Percentiles rank a stretch among this genome's conserved stretches.
These are phyloP conservation scores for Chondrostereum purpureum DNA, from an alignment of 1,284 basidiomycete genomes.

Conservation along the genomic window DNA sequence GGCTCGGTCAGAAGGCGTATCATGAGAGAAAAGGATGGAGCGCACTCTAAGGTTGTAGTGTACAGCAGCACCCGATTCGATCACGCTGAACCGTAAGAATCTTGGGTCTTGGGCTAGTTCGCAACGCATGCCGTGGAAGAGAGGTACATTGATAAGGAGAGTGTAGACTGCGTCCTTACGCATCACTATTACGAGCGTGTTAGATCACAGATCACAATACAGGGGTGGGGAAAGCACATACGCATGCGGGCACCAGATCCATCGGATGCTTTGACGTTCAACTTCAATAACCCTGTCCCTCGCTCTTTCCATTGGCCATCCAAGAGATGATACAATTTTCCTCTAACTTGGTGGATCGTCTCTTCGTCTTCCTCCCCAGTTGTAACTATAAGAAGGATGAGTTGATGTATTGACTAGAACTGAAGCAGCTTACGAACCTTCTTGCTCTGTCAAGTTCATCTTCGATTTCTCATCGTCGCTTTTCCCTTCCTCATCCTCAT, in stretches of 20 bases:
- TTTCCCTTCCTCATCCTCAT: slow-evolving; percentile 41
- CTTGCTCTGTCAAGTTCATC: slow-evolving; percentile 56
- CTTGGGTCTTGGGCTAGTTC: slow-evolving; percentile 72
- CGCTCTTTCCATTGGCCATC: slow-evolving; percentile 80
- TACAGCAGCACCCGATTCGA: slow-evolving; percentile 57
- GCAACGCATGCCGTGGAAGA: slow-evolving; percentile 85
- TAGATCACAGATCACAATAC: not conserved
- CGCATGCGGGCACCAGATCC: slow-evolving; percentile 70
- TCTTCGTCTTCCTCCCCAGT: slow-evolving; percentile 94
- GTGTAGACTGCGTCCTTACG: slow-evolving; percentile 88
- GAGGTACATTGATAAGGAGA: slow-evolving; percentile 76
- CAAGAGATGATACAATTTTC: slow-evolving; percentile 77
- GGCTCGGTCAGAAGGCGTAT: slow-evolving; percentile 6
- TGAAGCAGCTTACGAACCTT: slow-evolving; percentile 63
- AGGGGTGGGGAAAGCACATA: slow-evolving; percentile 28
- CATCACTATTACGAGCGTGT: too few relatives aligned
- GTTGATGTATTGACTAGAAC: slow-evolving; percentile 5
- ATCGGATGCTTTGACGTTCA: slow-evolving; percentile 71
- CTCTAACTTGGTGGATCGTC: slow-evolving; percentile 77
- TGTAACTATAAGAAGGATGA: slow-evolving; percentile 45
- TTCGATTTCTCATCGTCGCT: slow-evolving; percentile 41
- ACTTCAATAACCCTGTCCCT: slow-evolving; percentile 75
- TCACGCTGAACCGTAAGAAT: slow-evolving; percentile 73
- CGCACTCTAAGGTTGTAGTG: slow-evolving; percentile 78
- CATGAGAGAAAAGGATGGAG: slow-evolving; percentile 11